phyloP scores from a whole-genome alignment of 768 basidiomycete species.

The Auricularia sp. region DNA sequence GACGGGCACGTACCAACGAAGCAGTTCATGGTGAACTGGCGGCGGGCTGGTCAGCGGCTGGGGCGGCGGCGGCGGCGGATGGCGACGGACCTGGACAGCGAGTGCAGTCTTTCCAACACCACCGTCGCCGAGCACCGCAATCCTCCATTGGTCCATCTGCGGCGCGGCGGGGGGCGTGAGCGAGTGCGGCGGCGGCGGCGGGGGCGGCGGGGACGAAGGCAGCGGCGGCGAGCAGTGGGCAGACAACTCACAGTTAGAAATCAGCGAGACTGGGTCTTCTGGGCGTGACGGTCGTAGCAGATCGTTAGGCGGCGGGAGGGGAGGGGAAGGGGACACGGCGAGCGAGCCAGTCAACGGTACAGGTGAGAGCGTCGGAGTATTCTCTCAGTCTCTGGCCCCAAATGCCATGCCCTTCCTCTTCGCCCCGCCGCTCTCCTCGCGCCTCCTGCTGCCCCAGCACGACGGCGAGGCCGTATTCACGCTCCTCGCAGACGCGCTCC shows the following conservation, averaged over 20 bases:
- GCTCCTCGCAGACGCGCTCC: not conserved
- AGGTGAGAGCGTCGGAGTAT: not conserved
- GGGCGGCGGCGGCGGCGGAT: not conserved
- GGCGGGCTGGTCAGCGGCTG: constrained; percentile 3
- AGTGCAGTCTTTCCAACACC: constrained; percentile 96
- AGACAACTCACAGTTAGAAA: not conserved
- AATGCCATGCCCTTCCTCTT: not conserved
- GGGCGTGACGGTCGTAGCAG: constrained; percentile 1
- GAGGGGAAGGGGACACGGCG: not conserved
- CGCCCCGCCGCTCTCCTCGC: not conserved
- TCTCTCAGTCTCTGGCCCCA: too few species aligned
- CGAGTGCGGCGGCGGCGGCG: not conserved
- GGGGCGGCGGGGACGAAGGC: not conserved
- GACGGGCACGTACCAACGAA: constrained; percentile 69
- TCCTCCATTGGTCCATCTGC: constrained; percentile 85
- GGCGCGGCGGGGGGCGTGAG: constrained; percentile 1
- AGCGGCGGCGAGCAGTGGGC: not conserved
- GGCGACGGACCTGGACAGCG: constrained; percentile 76
- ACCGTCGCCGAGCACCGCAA: constrained; percentile 92
- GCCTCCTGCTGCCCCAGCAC: not conserved
- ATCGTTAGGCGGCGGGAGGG: not conserved
- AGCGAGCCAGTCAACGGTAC: not conserved
- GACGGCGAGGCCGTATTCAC: not conserved
- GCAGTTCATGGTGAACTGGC: constrained; percentile 87
- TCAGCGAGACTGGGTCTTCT: not conserved